Percentiles rank a stretch among this genome's conserved stretches.
Evolutionary conservation across 2,329 filamentous ascomycete species (phyloP).

Genomic region (Talaromyces sp.): DNA sequence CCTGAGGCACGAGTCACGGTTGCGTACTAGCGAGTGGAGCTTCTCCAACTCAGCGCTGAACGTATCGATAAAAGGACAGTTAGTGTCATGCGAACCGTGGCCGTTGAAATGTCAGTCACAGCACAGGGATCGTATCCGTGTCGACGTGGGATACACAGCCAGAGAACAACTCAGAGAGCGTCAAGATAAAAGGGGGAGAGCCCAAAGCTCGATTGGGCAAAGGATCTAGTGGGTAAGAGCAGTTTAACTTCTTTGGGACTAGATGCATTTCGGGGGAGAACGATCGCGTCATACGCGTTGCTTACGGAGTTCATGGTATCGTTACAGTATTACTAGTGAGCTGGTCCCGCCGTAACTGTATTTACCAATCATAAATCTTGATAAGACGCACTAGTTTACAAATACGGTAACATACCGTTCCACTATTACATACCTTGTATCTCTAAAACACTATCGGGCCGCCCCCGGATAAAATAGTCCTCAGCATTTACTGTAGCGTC

Average conservation of each 20-base stretch:
- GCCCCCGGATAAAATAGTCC: not conserved
- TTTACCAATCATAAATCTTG: not conserved
- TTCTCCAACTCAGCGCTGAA: not conserved
- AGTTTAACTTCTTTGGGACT: not conserved
- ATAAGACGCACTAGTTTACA: no score
- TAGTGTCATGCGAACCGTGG: not conserved
- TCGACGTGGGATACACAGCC: not conserved
- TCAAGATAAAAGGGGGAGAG: not conserved
- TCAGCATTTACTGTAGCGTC: no score
- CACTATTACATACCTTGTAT: not conserved
- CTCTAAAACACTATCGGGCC: not conserved
- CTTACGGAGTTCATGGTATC: not conserved
- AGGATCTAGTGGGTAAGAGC: not conserved
- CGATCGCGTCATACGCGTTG: not conserved
- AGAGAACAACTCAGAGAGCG: not conserved
- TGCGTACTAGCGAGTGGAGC: not conserved
- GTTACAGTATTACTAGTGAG: not conserved
- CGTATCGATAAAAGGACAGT: not conserved
- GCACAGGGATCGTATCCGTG: not conserved
- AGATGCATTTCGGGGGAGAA: not conserved
- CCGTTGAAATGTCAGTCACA: not conserved
- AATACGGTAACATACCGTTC: not conserved
- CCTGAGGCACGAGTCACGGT: constrained; percentile 11
- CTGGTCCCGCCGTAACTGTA: not conserved
- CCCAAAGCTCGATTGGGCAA: not conserved